Base-by-base conservation (phyloP, 2,329 filamentous ascomycete species). In the Fusarium nurragi region DNA sequence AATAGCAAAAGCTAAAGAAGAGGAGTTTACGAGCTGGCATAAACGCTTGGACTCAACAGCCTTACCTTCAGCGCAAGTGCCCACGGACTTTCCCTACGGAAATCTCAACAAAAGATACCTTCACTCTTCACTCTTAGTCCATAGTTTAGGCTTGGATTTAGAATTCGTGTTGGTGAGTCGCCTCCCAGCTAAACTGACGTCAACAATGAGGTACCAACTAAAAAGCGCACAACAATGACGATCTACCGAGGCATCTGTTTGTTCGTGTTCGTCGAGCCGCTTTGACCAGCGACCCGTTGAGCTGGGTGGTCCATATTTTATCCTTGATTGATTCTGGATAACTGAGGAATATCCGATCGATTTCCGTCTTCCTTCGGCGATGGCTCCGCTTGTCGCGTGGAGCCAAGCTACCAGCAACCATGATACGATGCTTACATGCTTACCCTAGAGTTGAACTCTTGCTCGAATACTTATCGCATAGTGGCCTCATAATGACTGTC, bases 151-250 rank as follows among this genome's bases (percentile, higher is more conserved):
- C 39, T 51, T 26, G 39, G 34, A 52, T 22, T 43, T 16, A 39
- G 32, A 53, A 32, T 53, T 61, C 49, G 58, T 61, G 55, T 61
- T 36, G 28, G 12, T 32, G 56, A 61, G 40, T 30, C 55, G 36
- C 56, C 26, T 61, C 4, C 5, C 43, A 19, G 30, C 53, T 9
- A 5, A 25, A 38, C 61, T 61, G 58, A 61, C 58, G 58, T 61
- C 58, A 61, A 61, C 37, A 40, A 61, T 14, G 11, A 38, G 30
- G 16, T n/a, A n/a, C 9, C 6, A 10, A 23, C 12, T 21, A 54
- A 60, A 61, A 61, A 44, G 56, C 48, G 16, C 30, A 14, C 7
- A 25, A n/a, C n/a, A 38, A 28, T 16, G 22, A 32, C 36, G 13
- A 52, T 32, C 30, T 34, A 41, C 26, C 16, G 25, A 22, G 49